Evolutionary conservation across 2,329 filamentous ascomycete species (phyloP).

Genomic region (Colletotrichum sublineola): DNA sequence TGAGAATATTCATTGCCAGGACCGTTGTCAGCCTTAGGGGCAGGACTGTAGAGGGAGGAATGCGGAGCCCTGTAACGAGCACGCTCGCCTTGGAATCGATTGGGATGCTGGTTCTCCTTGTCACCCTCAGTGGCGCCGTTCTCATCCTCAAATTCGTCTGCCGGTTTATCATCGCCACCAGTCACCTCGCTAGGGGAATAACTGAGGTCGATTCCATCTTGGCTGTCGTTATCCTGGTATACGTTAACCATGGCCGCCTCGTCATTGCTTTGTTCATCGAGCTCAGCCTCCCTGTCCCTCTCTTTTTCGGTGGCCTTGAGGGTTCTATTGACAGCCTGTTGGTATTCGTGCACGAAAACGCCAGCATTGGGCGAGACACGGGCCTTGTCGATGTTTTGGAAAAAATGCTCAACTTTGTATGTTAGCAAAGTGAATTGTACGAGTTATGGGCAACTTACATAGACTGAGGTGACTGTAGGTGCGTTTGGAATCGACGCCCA

Average conservation of each 20-base stretch:
- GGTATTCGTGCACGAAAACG: conserved; percentile 53
- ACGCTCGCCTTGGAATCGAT: neutral
- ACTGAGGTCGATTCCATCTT: neutral
- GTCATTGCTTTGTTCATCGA: neutral
- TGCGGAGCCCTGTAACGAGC: no score
- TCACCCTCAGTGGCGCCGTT: neutral
- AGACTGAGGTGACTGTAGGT: conserved; percentile 56
- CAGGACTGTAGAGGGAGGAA: neutral
- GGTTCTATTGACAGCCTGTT: conserved; percentile 33
- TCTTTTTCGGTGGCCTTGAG: conserved; percentile 3
- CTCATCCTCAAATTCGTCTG: neutral
- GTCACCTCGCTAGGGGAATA: neutral
- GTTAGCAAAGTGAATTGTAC: neutral
- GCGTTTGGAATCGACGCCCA: conserved; percentile 54
- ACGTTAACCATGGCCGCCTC: neutral
- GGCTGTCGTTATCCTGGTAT: neutral
- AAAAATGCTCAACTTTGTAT: conserved; percentile 59
- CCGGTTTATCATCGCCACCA: conserved; percentile 2
- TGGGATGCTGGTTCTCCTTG: conserved; percentile 1
- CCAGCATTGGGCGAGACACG: conserved; percentile 54
- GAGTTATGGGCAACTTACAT: conserved; percentile 51
- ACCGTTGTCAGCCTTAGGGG: neutral
- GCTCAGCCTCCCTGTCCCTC: neutral
- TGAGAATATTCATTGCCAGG: neutral
- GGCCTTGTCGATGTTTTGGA: conserved; percentile 57